Conservation (phyloP, 1,284 basidiomycete genomes). For the Melampsora abietis-canadensis region DNA sequence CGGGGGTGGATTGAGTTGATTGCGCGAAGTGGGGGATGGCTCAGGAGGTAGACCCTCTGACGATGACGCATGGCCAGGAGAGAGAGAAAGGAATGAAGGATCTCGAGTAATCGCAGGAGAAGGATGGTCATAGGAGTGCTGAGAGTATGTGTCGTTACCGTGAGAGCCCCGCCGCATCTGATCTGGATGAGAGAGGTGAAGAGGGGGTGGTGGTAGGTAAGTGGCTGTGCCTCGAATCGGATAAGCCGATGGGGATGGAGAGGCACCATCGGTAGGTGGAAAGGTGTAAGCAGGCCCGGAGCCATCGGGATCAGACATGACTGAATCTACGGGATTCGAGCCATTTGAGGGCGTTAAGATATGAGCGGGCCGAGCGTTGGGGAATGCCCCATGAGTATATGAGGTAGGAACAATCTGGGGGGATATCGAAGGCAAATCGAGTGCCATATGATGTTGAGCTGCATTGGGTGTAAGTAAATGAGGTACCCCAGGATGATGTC, state of each 20-base stretch:
- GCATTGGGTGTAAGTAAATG: slow-evolving; percentile 47
- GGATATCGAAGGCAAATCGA: slow-evolving; percentile 45
- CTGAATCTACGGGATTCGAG: slow-evolving; percentile 41
- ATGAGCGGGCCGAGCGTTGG: slow-evolving; percentile 40
- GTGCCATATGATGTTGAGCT: slow-evolving; percentile 46
- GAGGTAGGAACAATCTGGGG: slow-evolving; percentile 49
- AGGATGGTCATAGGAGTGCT: slow-evolving; percentile 36
- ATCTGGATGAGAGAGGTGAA: slow-evolving; percentile 39
- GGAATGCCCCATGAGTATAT: slow-evolving; percentile 45
- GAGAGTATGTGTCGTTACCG: slow-evolving; percentile 23
- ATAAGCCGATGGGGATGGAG: slow-evolving; percentile 13
- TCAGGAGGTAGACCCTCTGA: slow-evolving; percentile 21
- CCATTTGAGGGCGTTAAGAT: slow-evolving; percentile 38
- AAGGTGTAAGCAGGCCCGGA: slow-evolving; percentile 52
- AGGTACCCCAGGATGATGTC: slow-evolving; percentile 41
- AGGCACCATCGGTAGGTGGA: neutral
- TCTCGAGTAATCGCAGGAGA: slow-evolving; percentile 37
- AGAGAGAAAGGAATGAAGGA: slow-evolving; percentile 35
- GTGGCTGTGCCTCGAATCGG: slow-evolving; percentile 31
- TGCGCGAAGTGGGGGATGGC: slow-evolving; percentile 48
- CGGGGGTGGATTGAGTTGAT: slow-evolving; percentile 80
- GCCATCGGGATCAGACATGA: slow-evolving; percentile 60
- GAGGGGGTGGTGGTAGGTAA: slow-evolving; percentile 15
- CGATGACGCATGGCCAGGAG: slow-evolving; percentile 19
- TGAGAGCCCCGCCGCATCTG: slow-evolving; percentile 26